These are phyloP conservation scores for Sphaerulina vaccinii DNA, from an alignment of 2,329 filamentous ascomycete species.

Conservation along the genomic window DNA sequence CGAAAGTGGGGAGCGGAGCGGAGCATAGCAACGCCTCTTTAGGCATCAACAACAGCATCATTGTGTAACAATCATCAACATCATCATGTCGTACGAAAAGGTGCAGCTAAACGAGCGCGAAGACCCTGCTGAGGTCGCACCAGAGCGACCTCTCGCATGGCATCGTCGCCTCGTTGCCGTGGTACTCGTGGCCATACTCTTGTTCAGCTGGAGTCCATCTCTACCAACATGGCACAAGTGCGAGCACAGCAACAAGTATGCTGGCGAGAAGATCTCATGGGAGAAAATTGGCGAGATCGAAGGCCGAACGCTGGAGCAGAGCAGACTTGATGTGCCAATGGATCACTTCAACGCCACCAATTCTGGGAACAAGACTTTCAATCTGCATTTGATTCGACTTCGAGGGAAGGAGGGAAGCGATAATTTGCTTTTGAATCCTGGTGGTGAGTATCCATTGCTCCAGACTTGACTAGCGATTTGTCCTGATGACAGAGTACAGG, in stretches of 20 bases:
- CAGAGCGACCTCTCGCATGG: no score
- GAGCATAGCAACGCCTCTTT: no score
- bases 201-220: background rate
- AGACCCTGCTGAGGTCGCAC: no score
- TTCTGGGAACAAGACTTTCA: slow-evolving; percentile 26
- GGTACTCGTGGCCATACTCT: no score
- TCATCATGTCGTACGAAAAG: no score
- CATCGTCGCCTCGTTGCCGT: no score
- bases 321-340: slow-evolving; percentile 24
- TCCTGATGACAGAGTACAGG: slow-evolving; percentile 8
- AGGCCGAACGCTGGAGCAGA: slow-evolving; percentile 21
- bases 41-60: no score
- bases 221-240: background rate
- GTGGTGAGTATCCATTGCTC: background rate
- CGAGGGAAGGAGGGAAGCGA: slow-evolving; percentile 20
- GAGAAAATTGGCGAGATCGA: slow-evolving; percentile 23
- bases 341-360: slow-evolving; percentile 27
- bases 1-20: no score
- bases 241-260: slow-evolving; percentile 5
- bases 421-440: slow-evolving; percentile 24
- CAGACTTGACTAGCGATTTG: no score
- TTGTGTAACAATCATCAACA: no score
- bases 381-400: slow-evolving; percentile 23
- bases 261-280: slow-evolving; percentile 26
- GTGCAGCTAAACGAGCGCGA: no score